Base-by-base conservation (phyloP, 768 basidiomycete species). In the Russula griseocarnosa region DNA sequence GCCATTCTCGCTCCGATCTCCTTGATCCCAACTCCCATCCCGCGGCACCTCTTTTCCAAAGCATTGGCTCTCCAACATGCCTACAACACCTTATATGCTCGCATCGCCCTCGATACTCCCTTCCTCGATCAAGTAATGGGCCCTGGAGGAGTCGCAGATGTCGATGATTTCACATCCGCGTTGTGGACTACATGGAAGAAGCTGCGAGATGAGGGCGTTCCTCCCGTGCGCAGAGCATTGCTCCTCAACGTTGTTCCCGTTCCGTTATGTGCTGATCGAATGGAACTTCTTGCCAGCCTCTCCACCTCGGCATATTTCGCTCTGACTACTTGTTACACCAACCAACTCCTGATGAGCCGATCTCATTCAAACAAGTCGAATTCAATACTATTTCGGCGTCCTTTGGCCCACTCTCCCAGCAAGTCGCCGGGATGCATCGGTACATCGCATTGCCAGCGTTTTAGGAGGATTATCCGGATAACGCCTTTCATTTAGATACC, bases 301-400 rank as follows among this genome's bases (percentile, higher is more conserved):
- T 91, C 52, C 90, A 97, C 64, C 82, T 98, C 7, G 94, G 95
- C 22, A 76, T 99, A 22, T 97, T 96, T 76, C 82, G 96, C 60
- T 97, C 94, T 11, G 96, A 99, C 76, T 99, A 98, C 75, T 79
- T 98, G 34, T 76, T 98, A 24, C 93, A 99, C 69, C 74, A 79
- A 9, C 78, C 79, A 2, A 67, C 69, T 0, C 64, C 68, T 5
- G 71, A 70, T 32, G 72, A 76, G 34, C 71, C 77, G 3, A 70
- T 78, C 16, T 74, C 76, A 7, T 74, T 99, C 66, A 96, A 94
- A 73, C 96, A 99, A 75, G 96, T 98, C 47, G 96, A 99, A 73
- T 97, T 98, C 77, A 99, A 99, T 73, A 97, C 95, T 10, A 95
- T 98, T 66, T 92, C 94, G 2, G 84, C 87, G 0, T 94, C 94